A percentile compares a stretch with the other conserved stretches of the same genome.
phyloP scores from a whole-genome alignment of 805 yeast genomes.

The Nakazawaea wyomingensis region DNA sequence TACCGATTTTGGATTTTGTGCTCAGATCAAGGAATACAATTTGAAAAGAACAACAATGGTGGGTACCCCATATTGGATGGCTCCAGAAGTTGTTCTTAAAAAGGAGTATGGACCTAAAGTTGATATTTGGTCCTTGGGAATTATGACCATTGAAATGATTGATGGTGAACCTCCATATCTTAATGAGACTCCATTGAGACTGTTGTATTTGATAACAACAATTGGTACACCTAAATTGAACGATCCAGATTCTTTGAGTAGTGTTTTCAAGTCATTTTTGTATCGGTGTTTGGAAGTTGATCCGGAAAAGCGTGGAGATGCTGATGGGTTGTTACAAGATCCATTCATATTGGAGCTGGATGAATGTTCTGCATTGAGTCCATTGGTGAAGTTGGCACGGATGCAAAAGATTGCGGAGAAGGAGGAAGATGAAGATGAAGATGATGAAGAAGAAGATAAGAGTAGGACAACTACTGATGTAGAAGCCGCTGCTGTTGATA shows the following conservation, averaged over 20 bases:
- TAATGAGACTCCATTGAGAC: constrained; percentile 75
- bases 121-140: constrained; percentile 80
- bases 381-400: constrained; percentile 69
- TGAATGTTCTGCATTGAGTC: constrained; percentile 57
- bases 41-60: constrained; percentile 81
- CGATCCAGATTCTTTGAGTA: constrained; percentile 67
- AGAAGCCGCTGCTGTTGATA: too few relatives aligned
- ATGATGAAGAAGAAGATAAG: neutral
- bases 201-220: constrained; percentile 70
- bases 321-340: constrained; percentile 65
- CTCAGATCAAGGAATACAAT: constrained; percentile 68
- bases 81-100: constrained; percentile 78
- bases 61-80: constrained; percentile 90
- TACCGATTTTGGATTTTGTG: constrained; percentile 79
- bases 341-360: constrained; percentile 61
- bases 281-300: constrained; percentile 78
- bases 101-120: constrained; percentile 79
- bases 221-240: constrained; percentile 78
- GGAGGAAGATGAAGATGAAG: constrained; percentile 20
- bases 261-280: constrained; percentile 62
- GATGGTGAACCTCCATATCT: constrained; percentile 83
- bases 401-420: constrained; percentile 47
- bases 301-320: constrained; percentile 74
- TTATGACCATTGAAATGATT: constrained; percentile 84
- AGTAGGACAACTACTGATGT: too few relatives aligned